A percentile compares a stretch with the other conserved stretches of the same genome.
phyloP scores from a whole-genome alignment of 495 filamentous ascomycete species.

The Penicillium cataractarum region DNA sequence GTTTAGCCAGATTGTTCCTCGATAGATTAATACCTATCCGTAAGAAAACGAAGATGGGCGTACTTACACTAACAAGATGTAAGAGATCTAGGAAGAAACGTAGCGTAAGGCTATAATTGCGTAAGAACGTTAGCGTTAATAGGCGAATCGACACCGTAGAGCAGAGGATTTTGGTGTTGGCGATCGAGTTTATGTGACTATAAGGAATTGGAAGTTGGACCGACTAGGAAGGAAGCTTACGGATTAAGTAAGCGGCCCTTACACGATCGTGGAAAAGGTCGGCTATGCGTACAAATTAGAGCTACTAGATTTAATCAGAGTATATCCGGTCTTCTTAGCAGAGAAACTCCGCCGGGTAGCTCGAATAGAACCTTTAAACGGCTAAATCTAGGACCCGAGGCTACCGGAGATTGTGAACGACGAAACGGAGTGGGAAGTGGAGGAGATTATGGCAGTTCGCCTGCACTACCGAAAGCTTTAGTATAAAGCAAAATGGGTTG shows the following conservation, averaged over 20 bases:
- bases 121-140: neutral
- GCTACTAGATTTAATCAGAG: neutral
- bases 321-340: conserved; percentile 19
- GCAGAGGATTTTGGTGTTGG: neutral
- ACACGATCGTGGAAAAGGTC: neutral
- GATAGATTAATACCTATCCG: no score
- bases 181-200: neutral
- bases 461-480: conserved; percentile 12
- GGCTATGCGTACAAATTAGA: neutral
- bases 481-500: conserved; percentile 10
- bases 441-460: neutral
- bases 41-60: neutral
- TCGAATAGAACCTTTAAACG: neutral
- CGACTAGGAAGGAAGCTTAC: neutral
- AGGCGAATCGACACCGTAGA: neutral
- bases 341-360: conserved; percentile 11
- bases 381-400: neutral
- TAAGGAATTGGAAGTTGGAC: neutral
- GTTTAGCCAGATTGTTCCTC: no score
- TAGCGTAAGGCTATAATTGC: neutral
- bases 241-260: neutral
- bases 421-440: conserved; percentile 17
- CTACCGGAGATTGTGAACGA: conserved; percentile 6
- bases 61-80: neutral
- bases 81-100: neutral